Evolutionary conservation across 2,329 filamentous ascomycete species (phyloP).

Genomic region (Beauveria sp.): DNA sequence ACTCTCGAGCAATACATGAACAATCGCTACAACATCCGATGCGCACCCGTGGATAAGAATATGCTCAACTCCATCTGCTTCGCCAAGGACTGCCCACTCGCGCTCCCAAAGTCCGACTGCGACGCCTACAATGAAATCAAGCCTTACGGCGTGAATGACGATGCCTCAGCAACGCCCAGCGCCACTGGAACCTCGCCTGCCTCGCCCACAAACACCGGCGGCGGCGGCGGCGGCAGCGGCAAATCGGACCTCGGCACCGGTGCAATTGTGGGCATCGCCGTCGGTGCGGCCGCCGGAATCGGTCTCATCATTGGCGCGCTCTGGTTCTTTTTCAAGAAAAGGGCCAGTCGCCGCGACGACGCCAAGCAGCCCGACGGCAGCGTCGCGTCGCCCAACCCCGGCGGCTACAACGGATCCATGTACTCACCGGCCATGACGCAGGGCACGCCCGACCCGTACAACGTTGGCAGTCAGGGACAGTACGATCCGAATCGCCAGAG

Average conservation of each 20-base stretch:
- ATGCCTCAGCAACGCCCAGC: background rate
- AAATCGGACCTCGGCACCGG: background rate
- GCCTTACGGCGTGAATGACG: constrained; percentile 4
- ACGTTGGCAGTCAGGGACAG: background rate
- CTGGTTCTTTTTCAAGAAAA: constrained; percentile 2
- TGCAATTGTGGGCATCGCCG: constrained; percentile 4
- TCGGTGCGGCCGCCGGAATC: background rate
- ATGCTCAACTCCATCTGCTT: constrained; percentile 23
- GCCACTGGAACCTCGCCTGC: background rate
- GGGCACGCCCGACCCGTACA: background rate
- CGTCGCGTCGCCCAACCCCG: background rate
- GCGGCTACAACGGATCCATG: background rate
- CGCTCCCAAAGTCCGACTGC: constrained; percentile 20
- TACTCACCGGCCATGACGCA: constrained; percentile 7
- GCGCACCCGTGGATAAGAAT: constrained; percentile 17
- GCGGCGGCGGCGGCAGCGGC: background rate
- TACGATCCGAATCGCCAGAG: constrained; percentile 6
- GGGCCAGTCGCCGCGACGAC: background rate
- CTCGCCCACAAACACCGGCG: background rate
- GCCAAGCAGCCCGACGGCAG: background rate
- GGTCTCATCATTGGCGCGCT: background rate
- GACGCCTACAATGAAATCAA: constrained; percentile 18
- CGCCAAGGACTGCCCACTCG: constrained; percentile 19
- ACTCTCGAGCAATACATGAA: constrained; percentile 20
- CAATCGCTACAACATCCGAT: constrained; percentile 21